Base-by-base conservation (phyloP, 2,329 filamentous ascomycete genomes). In the Colletotrichum sp. region DNA sequence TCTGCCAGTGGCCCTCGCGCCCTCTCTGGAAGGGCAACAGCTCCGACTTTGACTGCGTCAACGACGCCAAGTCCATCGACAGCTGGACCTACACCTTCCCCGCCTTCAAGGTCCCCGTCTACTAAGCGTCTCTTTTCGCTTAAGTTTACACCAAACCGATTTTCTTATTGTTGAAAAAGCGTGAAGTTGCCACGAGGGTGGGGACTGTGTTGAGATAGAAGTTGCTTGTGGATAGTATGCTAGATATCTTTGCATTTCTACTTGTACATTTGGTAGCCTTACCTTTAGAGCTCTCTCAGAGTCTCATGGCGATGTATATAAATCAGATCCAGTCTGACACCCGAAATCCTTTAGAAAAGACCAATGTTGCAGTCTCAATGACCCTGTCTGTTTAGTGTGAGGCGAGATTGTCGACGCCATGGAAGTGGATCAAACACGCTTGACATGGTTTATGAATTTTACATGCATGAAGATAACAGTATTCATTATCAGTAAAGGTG, bases 1-100 rank as follows among this genome's bases (percentile, higher is more conserved):
- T 85, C 59, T 87, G 85, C 80, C 80, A 81, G 68, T 88, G 83
- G 84, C 85, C 85, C 6, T 80, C 81, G 6, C 71, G 71, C 13
- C 76, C 76, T 18, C 67, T 78, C 15, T 78, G 76, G 76, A 32
- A 52, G 26, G 70, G 65, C 16, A 77, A 78, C 59, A 73, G 68
- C 59, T 75, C 75, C 12, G 39, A 55, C 18, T 78, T 78, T 16
- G 63, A 78, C 67, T 78, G 76, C 24, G 71, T 78, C 13, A 57
- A 52, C 15, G 76, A 77, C 2, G 49, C 55, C 2, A 68, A 78
- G 71, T 78, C 76, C 6, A 71, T 78, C 9, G 76, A 77, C 7
- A 78, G 76, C 71, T 77, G 76, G 71, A 78, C 70, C 3, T 78
- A 78, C 32, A 71, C 68, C 6, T 78, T 78, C 68, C 64, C 72